These are phyloP conservation scores for Colletotrichum sp. DNA, from an alignment of 2,329 filamentous ascomycete species.

Conservation along the genomic window DNA sequence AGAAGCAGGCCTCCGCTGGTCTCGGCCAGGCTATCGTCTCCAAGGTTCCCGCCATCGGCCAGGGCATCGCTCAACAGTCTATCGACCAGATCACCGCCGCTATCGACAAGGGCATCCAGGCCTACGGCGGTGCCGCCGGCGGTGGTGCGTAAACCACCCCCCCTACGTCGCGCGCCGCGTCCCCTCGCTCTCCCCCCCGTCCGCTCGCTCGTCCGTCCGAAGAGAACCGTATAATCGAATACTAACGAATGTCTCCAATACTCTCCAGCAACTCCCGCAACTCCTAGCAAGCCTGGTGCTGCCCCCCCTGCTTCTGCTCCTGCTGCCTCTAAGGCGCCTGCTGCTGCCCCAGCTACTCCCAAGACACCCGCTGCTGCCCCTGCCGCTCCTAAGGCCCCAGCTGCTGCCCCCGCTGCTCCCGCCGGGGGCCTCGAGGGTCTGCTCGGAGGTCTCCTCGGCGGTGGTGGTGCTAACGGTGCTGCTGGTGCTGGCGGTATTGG, in stretches of 20 bases:
- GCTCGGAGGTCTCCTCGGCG: neutral
- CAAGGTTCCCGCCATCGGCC: slow-evolving; percentile 31
- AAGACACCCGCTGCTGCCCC: neutral
- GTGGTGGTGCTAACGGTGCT: neutral
- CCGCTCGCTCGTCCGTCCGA: neutral
- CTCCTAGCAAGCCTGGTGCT: neutral
- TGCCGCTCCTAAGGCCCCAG: neutral
- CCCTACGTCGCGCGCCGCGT: neutral
- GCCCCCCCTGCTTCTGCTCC: neutral
- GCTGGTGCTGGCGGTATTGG: neutral
- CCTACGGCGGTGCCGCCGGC: neutral
- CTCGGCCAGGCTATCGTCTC: slow-evolving; percentile 27
- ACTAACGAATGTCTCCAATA: neutral
- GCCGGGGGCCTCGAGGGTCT: neutral
- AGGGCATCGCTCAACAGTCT: slow-evolving; percentile 28
- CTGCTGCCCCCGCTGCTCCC: neutral
- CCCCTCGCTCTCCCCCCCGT: neutral
- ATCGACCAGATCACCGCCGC: slow-evolving; percentile 26
- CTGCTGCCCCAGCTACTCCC: neutral
- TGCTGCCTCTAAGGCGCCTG: neutral
- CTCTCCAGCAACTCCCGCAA: neutral
- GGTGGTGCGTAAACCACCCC: slow-evolving; percentile 14
- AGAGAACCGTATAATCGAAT: neutral
- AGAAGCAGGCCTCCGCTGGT: slow-evolving; percentile 20
- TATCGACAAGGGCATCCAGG: slow-evolving; percentile 25